A percentile compares a stretch with the other conserved stretches of the same genome.
phyloP scores from a whole-genome alignment of 2,329 filamentous ascomycete genomes.

The Sporothrix protearum region DNA sequence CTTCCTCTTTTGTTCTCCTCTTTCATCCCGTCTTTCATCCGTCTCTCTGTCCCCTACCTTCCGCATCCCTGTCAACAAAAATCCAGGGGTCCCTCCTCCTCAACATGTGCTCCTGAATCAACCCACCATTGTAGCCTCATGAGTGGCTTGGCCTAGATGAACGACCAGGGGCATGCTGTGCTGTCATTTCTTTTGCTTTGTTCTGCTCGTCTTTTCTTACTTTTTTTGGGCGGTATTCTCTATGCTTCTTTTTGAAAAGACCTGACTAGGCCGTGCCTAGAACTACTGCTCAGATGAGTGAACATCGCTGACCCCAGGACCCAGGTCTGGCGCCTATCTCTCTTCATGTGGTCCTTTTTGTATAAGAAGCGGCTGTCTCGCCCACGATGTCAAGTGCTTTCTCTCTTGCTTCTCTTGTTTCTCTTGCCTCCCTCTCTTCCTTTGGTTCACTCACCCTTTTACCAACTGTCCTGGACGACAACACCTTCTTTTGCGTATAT shows the following conservation, averaged over 20 bases:
- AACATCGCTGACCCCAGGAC: conserved; percentile 12
- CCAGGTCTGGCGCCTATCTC: conserved; percentile 13
- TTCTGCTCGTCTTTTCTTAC: neutral
- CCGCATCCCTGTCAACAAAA: neutral
- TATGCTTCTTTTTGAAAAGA: neutral
- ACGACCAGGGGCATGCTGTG: conserved; percentile 8
- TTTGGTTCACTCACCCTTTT: neutral
- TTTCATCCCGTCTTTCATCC: conserved; percentile 7
- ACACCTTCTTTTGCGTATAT: neutral
- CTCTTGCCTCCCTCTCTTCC: neutral
- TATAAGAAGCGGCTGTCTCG: conserved; percentile 15
- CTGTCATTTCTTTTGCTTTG: conserved; percentile 17
- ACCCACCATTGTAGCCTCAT: conserved; percentile 12
- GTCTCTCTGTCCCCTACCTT: neutral
- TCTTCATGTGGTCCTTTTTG: neutral
- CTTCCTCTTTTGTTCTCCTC: neutral
- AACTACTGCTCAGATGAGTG: neutral
- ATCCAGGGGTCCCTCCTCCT: neutral
- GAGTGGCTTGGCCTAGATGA: conserved; percentile 15
- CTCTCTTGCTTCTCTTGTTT: neutral
- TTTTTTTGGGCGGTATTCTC: neutral
- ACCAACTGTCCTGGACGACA: conserved; percentile 19
- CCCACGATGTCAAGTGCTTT: conserved; percentile 8
- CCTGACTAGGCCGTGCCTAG: neutral
- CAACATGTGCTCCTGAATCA: neutral